These are phyloP conservation scores for Magnusiomyces sp. DNA, from an alignment of 1,139 yeast species.

Conservation along the genomic window DNA sequence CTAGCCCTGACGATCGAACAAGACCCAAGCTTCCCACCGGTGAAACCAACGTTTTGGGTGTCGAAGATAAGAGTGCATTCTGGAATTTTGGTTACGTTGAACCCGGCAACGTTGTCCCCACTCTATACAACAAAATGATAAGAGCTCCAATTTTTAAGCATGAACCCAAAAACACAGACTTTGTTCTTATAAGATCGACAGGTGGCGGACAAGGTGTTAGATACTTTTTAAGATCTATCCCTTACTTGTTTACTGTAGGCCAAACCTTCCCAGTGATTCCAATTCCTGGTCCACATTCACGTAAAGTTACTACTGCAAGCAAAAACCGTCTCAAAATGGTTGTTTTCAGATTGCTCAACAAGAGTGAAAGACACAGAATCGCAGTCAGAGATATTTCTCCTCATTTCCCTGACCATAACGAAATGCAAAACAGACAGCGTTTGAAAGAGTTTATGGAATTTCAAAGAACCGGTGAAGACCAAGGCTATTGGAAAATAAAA, in stretches of 20 bases:
- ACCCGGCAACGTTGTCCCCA: conserved; percentile 88
- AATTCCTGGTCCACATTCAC: conserved; percentile 95
- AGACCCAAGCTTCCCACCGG: conserved; percentile 89
- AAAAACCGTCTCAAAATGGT: conserved; percentile 90
- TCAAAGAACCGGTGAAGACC: conserved; percentile 90
- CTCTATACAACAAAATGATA: conserved; percentile 82
- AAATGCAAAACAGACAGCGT: conserved; percentile 93
- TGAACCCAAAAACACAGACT: conserved; percentile 70
- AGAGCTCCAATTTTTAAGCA: conserved; percentile 93
- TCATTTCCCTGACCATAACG: conserved; percentile 96
- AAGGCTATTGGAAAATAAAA: conserved; percentile 91
- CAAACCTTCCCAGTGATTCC: conserved; percentile 90
- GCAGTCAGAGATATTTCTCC: conserved; percentile 81
- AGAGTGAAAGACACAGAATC: conserved; percentile 63
- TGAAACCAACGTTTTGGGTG: conserved; percentile 91
- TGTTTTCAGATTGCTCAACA: conserved; percentile 79
- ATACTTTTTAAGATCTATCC: conserved; percentile 54
- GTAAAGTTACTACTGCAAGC: conserved; percentile 89
- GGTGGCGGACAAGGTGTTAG: conserved; percentile 56
- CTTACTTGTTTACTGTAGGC: conserved; percentile 78
- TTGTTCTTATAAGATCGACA: conserved; percentile 67
- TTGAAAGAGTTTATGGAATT: conserved; percentile 97
- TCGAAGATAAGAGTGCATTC: conserved; percentile 92
- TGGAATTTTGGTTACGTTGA: conserved; percentile 99
- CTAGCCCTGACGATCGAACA: conserved; percentile 67